Evolutionary conservation across 495 filamentous ascomycete genomes (phyloP).

Genomic region (Barbatosphaeria neglecta): DNA sequence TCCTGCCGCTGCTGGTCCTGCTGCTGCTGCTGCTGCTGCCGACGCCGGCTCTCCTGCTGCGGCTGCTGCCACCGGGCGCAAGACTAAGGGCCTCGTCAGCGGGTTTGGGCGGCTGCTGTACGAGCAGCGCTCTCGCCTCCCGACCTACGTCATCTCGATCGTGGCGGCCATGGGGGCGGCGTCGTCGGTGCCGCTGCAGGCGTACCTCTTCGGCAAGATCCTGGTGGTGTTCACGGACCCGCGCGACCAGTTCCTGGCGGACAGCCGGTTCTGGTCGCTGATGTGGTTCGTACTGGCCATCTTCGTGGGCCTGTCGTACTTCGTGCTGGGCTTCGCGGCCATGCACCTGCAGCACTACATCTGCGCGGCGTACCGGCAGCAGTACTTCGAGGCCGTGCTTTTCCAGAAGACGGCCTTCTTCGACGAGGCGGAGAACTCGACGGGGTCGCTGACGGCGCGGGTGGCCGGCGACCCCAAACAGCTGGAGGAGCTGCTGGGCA

Average conservation of each 20-base stretch:
- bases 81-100: slow-evolving; percentile 22
- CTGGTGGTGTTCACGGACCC: slow-evolving; percentile 25
- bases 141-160: slow-evolving; percentile 22
- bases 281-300: slow-evolving; percentile 36
- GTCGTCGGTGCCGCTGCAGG: slow-evolving; percentile 26
- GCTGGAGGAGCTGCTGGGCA: slow-evolving; percentile 50
- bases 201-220: slow-evolving; percentile 33
- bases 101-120: slow-evolving; percentile 37
- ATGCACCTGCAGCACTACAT: slow-evolving; percentile 28
- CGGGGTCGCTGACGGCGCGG: slow-evolving; percentile 48
- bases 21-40: too few relatives aligned
- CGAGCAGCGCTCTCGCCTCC: slow-evolving; percentile 28
- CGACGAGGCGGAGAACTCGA: slow-evolving; percentile 49
- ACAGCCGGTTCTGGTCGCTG: slow-evolving; percentile 33
- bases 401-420: slow-evolving; percentile 51
- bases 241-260: slow-evolving; percentile 9
- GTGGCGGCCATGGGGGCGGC: slow-evolving; percentile 26
- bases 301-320: slow-evolving; percentile 26
- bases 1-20: too few relatives aligned
- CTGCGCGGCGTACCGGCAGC: slow-evolving; percentile 38
- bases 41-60: too few relatives aligned
- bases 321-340: slow-evolving; percentile 19
- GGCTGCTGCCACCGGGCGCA: too few relatives aligned
- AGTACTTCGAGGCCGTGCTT: slow-evolving; percentile 48
- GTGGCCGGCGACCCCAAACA: slow-evolving; percentile 48